These are phyloP conservation scores for Podospora anserina DNA, from an alignment of 495 filamentous ascomycete genomes.

Conservation along the genomic window DNA sequence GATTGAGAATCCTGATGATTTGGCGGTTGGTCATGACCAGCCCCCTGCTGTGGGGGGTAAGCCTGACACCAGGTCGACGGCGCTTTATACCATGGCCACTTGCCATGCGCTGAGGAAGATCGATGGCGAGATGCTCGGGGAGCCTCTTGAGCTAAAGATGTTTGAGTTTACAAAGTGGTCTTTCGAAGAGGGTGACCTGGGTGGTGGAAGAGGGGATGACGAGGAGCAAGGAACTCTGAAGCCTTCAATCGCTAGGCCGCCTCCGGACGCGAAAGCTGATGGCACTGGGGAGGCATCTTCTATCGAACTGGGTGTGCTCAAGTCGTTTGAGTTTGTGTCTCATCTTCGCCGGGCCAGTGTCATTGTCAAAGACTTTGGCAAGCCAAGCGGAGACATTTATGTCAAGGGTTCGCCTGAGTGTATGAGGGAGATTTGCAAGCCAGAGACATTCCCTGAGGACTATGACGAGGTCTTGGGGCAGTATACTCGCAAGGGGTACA, in stretches of 20 bases:
- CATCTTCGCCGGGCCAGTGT: conserved; percentile 93
- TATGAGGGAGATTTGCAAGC: conserved; percentile 85
- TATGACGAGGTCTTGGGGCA: conserved; percentile 83
- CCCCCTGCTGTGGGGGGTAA: conserved; percentile 55
- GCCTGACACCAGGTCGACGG: conserved; percentile 62
- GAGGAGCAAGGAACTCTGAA: conserved; percentile 64
- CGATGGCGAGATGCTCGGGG: conserved; percentile 84
- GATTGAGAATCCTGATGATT: conserved; percentile 44
- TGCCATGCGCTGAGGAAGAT: conserved; percentile 88
- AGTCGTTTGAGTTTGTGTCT: conserved; percentile 93
- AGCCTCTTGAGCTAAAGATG: conserved; percentile 97
- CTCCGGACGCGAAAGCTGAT: conserved; percentile 55
- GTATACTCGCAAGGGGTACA: conserved; percentile 92
- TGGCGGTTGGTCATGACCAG: conserved; percentile 55
- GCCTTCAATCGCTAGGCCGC: conserved; percentile 83
- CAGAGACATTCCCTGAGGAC: conserved; percentile 78
- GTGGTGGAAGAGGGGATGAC: conserved; percentile 53
- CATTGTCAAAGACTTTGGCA: conserved; percentile 80
- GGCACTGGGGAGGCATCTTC: conserved; percentile 20
- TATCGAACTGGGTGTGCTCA: conserved; percentile 82
- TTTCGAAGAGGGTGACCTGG: conserved; percentile 79
- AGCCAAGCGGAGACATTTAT: conserved; percentile 74
- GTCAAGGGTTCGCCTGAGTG: conserved; percentile 98
- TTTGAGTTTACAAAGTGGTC: conserved; percentile 96
- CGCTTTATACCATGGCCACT: conserved; percentile 92